A percentile compares a stretch with the other conserved stretches of the same genome.
These are phyloP conservation scores for Aegilops umbellulata DNA, from an alignment of 176 grass and related monocot genomes.

Conservation along the genomic window DNA sequence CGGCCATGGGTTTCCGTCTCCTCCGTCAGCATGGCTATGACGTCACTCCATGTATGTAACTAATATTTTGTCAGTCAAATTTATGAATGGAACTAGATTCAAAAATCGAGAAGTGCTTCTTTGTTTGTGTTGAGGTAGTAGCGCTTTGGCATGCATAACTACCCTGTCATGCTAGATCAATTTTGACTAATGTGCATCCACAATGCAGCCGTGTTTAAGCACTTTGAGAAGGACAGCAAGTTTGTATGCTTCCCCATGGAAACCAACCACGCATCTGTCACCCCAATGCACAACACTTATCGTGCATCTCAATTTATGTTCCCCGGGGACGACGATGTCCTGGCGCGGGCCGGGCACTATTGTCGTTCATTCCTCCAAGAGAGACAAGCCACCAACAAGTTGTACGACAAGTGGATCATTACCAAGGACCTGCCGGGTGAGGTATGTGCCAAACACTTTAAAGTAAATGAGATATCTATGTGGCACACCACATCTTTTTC, in stretches of 20 bases:
- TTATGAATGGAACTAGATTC: too few species aligned
- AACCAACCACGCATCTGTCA: conserved; percentile 16
- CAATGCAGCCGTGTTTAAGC: conserved; percentile 32
- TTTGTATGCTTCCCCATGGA: conserved; percentile 31
- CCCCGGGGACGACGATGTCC: conserved; percentile 21
- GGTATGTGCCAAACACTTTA: neutral
- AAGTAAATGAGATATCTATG: too few species aligned
- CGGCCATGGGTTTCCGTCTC: conserved; percentile 54
- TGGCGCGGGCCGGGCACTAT: neutral
- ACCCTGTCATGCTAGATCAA: too few species aligned
- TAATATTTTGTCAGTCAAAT: too few species aligned
- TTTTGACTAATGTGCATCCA: too few species aligned
- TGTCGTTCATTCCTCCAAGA: conserved; percentile 28
- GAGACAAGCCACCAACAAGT: conserved; percentile 23
- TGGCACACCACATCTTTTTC: too few species aligned
- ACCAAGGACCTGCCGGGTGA: conserved; percentile 50
- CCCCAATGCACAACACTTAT: conserved; percentile 42
- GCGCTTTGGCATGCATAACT: too few species aligned
- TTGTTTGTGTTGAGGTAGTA: too few species aligned
- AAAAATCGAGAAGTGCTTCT: too few species aligned
- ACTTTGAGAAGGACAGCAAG: conserved; percentile 44
- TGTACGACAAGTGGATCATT: conserved; percentile 68
- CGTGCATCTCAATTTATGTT: conserved; percentile 40
- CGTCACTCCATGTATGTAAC: conserved; percentile 43
- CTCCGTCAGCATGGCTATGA: conserved; percentile 48